phyloP scores from a whole-genome alignment of 108 stramenopile genomes.

The Cyclotella kingstonii region DNA sequence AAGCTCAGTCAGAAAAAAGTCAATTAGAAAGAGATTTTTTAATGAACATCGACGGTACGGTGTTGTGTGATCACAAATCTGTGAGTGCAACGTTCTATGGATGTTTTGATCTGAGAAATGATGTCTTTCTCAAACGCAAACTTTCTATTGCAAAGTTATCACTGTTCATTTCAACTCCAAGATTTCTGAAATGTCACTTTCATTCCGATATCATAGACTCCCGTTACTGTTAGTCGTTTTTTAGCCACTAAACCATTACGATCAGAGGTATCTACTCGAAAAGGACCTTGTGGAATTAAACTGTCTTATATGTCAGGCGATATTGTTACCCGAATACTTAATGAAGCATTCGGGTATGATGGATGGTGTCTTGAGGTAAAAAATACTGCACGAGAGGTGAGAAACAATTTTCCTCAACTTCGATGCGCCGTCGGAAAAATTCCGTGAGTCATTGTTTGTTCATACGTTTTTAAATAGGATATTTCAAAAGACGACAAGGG shows the following conservation, averaged over 20 bases:
- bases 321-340: constrained; percentile 72
- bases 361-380: constrained; percentile 79
- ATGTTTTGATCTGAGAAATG: neutral
- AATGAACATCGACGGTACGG: constrained; percentile 24
- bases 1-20: neutral
- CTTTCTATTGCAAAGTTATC: neutral
- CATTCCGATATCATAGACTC: constrained; percentile 15
- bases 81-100: constrained; percentile 5
- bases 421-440: neutral
- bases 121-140: neutral
- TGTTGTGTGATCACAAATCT: constrained; percentile 19
- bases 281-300: constrained; percentile 75
- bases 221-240: constrained; percentile 59
- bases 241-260: constrained; percentile 71
- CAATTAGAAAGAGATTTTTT: constrained; percentile 7
- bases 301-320: constrained; percentile 82
- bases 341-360: constrained; percentile 82
- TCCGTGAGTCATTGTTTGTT: neutral
- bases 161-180: neutral
- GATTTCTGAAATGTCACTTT: neutral
- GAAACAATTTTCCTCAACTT: neutral
- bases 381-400: constrained; percentile 35
- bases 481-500: constrained; percentile 52
- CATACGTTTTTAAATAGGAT: constrained; percentile 33
- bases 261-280: constrained; percentile 58